Conservation (phyloP, 192 early-diverging fungal genomes). For the Backusella parvicylindrica region DNA sequence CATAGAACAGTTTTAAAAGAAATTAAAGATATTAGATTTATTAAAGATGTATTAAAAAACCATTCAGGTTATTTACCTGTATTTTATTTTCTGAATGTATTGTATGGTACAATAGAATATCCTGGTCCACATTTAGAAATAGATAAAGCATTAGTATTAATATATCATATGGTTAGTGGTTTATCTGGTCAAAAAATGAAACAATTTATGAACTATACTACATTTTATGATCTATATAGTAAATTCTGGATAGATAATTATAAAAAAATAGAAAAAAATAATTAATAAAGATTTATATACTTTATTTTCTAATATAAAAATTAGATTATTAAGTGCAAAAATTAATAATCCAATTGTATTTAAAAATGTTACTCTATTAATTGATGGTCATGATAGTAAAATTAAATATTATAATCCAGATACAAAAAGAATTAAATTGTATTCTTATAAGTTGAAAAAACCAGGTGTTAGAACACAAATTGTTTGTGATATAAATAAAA, state of each 20-base stretch:
- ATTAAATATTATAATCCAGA: not conserved
- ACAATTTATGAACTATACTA: not conserved
- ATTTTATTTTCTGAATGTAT: too few relatives aligned
- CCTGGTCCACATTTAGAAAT: too few relatives aligned
- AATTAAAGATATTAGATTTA: too few relatives aligned
- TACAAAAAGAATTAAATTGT: not conserved
- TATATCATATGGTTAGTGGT: too few relatives aligned
- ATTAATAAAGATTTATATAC: not conserved
- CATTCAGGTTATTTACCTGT: too few relatives aligned
- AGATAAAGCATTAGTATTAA: too few relatives aligned
- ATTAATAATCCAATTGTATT: not conserved
- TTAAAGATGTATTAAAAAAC: too few relatives aligned
- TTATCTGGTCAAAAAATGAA: not conserved
- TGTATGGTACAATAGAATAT: too few relatives aligned
- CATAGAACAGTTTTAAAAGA: too few relatives aligned
- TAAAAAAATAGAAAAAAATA: constrained; percentile 5
- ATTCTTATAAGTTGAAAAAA: not conserved
- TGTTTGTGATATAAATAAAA: not conserved
- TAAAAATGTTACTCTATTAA: not conserved
- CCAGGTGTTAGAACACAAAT: not conserved
- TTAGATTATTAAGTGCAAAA: not conserved
- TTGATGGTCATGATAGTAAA: not conserved
- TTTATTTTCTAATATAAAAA: not conserved
- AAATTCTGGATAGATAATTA: not conserved
- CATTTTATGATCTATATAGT: too few relatives aligned